Conservation (phyloP, 1,139 yeast species). For the Blastobotrys raffinosifermentans region DNA sequence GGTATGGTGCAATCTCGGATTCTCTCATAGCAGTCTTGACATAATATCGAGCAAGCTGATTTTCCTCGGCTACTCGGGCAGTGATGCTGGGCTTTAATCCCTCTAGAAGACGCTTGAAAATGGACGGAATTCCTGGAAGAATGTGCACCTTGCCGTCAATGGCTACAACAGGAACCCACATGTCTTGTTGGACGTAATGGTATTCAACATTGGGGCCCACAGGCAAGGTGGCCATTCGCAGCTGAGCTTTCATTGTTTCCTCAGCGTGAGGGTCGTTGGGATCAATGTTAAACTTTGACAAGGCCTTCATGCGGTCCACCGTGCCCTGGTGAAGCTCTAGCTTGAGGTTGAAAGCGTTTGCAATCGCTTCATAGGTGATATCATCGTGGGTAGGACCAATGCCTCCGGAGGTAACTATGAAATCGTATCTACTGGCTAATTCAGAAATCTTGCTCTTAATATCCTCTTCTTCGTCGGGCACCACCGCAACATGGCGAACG, state of each 20-base stretch:
- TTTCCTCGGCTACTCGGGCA: constrained; percentile 30
- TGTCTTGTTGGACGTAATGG: constrained; percentile 46
- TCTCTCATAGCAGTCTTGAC: constrained; percentile 60
- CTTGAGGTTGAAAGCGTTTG: constrained; percentile 53
- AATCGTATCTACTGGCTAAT: constrained; percentile 51
- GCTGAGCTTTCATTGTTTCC: constrained; percentile 52
- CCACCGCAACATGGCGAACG: constrained; percentile 58
- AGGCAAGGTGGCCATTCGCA: constrained; percentile 78
- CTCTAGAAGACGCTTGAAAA: constrained; percentile 52
- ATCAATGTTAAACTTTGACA: constrained; percentile 40
- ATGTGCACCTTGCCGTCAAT: constrained; percentile 58
- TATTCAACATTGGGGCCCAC: constrained; percentile 44
- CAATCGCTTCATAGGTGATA: constrained; percentile 68
- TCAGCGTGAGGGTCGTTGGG: constrained; percentile 21
- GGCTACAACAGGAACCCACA: constrained; percentile 82
- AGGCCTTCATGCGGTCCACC: constrained; percentile 50
- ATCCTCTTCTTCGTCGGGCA: constrained; percentile 70
- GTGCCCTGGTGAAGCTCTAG: constrained; percentile 52
- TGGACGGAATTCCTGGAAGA: constrained; percentile 76
- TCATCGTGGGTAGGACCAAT: constrained; percentile 92
- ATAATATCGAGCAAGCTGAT: constrained; percentile 44
- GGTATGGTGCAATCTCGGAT: constrained; percentile 61
- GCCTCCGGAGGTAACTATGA: constrained; percentile 73
- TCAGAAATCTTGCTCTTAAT: constrained; percentile 49
- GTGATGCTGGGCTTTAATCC: constrained; percentile 35